Base-by-base conservation (phyloP, 192 early-diverging fungal species). In the Backusella liffmaniae region DNA sequence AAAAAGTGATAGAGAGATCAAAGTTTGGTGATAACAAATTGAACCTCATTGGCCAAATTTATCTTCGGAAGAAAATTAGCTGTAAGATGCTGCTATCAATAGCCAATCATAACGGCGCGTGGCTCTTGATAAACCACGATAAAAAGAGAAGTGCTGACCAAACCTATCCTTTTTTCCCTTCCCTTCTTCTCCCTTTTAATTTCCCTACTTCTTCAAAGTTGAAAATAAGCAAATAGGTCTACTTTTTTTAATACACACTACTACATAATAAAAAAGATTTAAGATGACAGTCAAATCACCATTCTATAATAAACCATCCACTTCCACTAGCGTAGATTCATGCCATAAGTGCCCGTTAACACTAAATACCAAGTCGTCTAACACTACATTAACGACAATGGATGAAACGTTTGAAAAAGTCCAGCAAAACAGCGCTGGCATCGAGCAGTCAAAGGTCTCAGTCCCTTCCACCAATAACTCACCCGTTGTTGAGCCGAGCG, bases 241-340 rank as follows among this genome's bases (percentile, higher is more conserved):
- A 23, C 26, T 29, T 12, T 53, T 32, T 62, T 29, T 62, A 62
- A 62, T 13, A 62, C 53, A 56, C 12, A 62, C 6, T 29, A 62
- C 26, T 62, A 62, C 23, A 59, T 10, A 3, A 26, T 29, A 62
- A 62, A 26, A 62, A 62, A 62, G 12, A 62, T 62, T 62, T 62
- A 23, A 62, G 26, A 79, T 79, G 77, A 79, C 77, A 23, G 73
- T 79, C 49, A 79, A 79, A 67, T 79, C 77, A 12, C 77, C 77
- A 53, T 79, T 74, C 51, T 81, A 81, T 35, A 81, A 81, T n/a
- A 81, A 81, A 66, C 80, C 80, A 42, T 81, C 80, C 49, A 81
- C 80, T 7, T 74, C 80, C 7, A 81, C 80, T 16, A 81, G 80
- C 41, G 80, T 81, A 34, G 80, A 81, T 32, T 81, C 80, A 13